These are phyloP conservation scores for Trichophyton simii DNA, from an alignment of 2,329 filamentous ascomycete genomes.

Conservation along the genomic window DNA sequence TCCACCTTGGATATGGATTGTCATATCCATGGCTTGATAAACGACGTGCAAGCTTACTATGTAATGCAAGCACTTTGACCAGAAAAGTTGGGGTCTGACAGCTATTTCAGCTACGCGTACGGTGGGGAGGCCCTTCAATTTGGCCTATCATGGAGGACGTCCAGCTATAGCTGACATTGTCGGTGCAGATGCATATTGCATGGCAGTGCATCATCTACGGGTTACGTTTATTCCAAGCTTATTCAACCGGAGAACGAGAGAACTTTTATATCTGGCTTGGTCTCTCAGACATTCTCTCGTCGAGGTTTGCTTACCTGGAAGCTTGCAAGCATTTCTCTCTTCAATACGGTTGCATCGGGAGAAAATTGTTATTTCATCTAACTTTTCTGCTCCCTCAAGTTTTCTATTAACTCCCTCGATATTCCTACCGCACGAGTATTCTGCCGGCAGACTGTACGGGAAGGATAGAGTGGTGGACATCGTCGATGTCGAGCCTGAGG, in stretches of 20 bases:
- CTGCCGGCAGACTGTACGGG: not conserved
- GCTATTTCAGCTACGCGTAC: not conserved
- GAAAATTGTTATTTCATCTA: not conserved
- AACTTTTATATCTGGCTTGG: not conserved
- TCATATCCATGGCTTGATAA: not conserved
- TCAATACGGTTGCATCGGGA: too few species aligned
- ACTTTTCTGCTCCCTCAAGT: not conserved
- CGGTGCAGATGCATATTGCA: not conserved
- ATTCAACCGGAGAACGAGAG: not conserved
- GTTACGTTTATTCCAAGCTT: not conserved
- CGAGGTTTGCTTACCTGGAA: not conserved
- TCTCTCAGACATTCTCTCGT: not conserved
- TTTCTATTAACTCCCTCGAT: not conserved
- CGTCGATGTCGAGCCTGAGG: not conserved
- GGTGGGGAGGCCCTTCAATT: not conserved
- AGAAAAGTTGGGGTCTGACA: not conserved
- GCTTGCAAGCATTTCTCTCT: not conserved
- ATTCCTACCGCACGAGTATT: not conserved
- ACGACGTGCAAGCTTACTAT: constrained; percentile 1
- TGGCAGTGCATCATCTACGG: not conserved
- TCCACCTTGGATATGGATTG: not conserved
- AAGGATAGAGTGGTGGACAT: not conserved
- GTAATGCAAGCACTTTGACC: not conserved
- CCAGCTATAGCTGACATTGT: not conserved
- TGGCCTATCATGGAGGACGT: not conserved